Evolutionary conservation across 257 asterid genomes (phyloP).

Genomic region (Ilex asprella): DNA sequence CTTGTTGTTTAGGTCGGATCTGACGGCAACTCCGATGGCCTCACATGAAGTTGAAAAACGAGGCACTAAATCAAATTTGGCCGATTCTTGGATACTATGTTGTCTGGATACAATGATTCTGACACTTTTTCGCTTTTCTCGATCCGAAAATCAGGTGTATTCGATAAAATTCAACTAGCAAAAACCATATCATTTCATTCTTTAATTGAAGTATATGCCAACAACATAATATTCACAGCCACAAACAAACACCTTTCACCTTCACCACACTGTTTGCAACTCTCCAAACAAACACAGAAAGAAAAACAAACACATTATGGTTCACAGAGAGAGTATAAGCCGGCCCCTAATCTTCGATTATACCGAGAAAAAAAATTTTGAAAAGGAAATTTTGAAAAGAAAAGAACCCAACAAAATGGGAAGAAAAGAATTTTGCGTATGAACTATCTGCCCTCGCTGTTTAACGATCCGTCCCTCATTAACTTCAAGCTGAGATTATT

Average conservation of each 20-base stretch:
- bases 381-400: background rate
- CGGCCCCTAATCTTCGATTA: background rate
- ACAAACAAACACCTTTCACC: conserved; percentile 3
- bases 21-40: too few relatives aligned
- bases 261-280: background rate
- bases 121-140: too few relatives aligned
- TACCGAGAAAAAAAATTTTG: background rate
- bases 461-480: conserved; percentile 37
- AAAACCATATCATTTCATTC: background rate
- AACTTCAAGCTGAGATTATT: conserved; percentile 41
- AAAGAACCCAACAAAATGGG: too few relatives aligned
- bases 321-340: conserved; percentile 1
- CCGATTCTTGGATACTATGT: too few relatives aligned
- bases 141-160: too few relatives aligned
- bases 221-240: conserved; percentile 4
- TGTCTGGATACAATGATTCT: too few relatives aligned
- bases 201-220: background rate
- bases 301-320: background rate
- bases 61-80: too few relatives aligned
- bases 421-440: background rate
- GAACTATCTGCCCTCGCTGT: conserved; percentile 20
- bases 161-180: background rate
- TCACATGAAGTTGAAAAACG: too few relatives aligned
- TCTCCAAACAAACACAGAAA: conserved; percentile 1
- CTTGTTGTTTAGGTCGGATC: too few relatives aligned